These are phyloP conservation scores for Piper betle DNA, from an alignment of 164 flowering plant species.

Conservation along the genomic window DNA sequence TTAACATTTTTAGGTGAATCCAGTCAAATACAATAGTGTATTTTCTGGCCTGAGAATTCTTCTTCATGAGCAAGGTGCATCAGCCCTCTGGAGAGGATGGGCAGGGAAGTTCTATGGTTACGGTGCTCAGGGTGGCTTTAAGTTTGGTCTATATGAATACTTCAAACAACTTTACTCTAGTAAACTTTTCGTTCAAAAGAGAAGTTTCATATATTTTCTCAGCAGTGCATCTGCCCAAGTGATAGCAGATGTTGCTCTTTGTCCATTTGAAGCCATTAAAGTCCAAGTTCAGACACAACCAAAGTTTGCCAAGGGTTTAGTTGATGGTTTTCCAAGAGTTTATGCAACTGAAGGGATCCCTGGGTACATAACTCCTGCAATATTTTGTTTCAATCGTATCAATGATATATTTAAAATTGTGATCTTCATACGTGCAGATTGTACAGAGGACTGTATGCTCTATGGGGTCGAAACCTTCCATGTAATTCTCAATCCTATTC, in stretches of 20 bases:
- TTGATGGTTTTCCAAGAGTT: conserved; percentile 78
- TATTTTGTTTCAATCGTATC: background rate
- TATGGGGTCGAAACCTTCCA: conserved; percentile 4
- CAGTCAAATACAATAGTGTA: conserved; percentile 54
- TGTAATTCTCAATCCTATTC: background rate
- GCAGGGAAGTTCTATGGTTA: conserved; percentile 75
- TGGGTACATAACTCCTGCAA: conserved; percentile 33
- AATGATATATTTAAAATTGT: background rate
- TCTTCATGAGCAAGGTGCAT: conserved; percentile 66
- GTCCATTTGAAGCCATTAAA: conserved; percentile 90
- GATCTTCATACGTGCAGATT: background rate
- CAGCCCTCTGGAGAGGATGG: conserved; percentile 91
- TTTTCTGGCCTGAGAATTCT: conserved; percentile 48
- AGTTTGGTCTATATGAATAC: conserved; percentile 89
- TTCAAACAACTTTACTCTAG: conserved; percentile 67
- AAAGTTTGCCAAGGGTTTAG: conserved; percentile 63
- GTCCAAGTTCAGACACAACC: conserved; percentile 78
- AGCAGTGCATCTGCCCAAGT: conserved; percentile 92
- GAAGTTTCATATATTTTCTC: conserved; percentile 49
- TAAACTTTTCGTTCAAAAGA: conserved; percentile 30
- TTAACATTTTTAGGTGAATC: conserved; percentile 48
- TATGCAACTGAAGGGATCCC: conserved; percentile 61
- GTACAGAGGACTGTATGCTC: background rate
- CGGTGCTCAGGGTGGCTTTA: conserved; percentile 87
- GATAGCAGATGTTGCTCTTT: conserved; percentile 74